Evolutionary conservation across 352 stramenopile species (phyloP).

Genomic region (Peronosclerospora sorghi): DNA sequence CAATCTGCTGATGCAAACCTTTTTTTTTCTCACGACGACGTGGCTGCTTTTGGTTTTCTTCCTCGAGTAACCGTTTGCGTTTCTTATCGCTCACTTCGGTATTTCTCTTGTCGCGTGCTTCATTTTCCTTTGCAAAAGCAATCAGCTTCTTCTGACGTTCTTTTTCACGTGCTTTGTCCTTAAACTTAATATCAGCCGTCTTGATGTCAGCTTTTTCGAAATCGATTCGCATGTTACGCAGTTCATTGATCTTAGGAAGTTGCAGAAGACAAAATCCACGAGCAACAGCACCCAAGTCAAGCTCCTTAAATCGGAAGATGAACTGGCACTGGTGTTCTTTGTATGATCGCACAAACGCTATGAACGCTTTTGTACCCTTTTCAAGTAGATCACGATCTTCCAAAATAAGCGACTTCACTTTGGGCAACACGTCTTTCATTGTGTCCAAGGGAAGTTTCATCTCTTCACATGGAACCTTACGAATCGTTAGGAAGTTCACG

Average conservation of each 20-base stretch:
- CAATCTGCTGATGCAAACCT: conserved; percentile 91
- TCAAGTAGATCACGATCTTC: conserved; percentile 95
- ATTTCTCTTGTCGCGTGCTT: conserved; percentile 48
- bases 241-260: conserved; percentile 81
- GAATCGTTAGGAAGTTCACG: conserved; percentile 92
- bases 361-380: conserved; percentile 98
- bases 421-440: conserved; percentile 78
- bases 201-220: conserved; percentile 85
- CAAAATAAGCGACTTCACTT: conserved; percentile 84
- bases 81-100: conserved; percentile 39
- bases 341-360: conserved; percentile 97
- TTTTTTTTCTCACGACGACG: conserved; percentile 92
- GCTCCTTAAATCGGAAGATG: conserved; percentile 97
- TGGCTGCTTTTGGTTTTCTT: conserved; percentile 58
- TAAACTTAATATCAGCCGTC: conserved; percentile 89
- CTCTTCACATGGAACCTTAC: conserved; percentile 87
- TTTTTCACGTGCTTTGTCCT: conserved; percentile 94
- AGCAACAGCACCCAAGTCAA: conserved; percentile 91
- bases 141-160: conserved; percentile 92
- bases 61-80: conserved; percentile 42
- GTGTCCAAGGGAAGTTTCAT: conserved; percentile 52
- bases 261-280: conserved; percentile 75
- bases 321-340: conserved; percentile 98
- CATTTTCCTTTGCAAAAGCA: conserved; percentile 60
- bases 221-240: conserved; percentile 66